Base-by-base conservation (phyloP, 2,329 filamentous ascomycete genomes). In the Fusarium aywerte region DNA sequence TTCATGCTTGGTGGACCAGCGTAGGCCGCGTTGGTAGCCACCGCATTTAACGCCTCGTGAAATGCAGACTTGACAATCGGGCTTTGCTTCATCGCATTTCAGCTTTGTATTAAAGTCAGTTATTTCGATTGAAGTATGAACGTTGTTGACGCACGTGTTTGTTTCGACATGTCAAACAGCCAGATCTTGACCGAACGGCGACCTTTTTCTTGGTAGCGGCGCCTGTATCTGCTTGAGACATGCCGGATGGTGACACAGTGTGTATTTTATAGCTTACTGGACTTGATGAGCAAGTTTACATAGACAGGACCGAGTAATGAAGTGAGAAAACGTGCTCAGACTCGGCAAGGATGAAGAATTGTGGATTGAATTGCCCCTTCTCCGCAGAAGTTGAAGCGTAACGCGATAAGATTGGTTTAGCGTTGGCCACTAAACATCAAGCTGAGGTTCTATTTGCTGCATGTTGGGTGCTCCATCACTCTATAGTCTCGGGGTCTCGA, bases 51-150 rank as follows among this genome's bases (percentile, higher is more conserved):
- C 57, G 3, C 72, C 72, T 25, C 68, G 65, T 10, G 63, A 50
- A 7, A 68, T 59, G 16, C 72, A 74, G 2, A 67, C 59, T 2
- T 64, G 62, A 8, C 72, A 74, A 12, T 39, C 56, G 1, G 72
- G 72, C 7, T 67, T 65, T 6, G 62, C 38, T 42, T 74, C 72
- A 23, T 74, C 72, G 25, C 72, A 74, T 73, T 74, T 74, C 10
- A 71, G 58, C 72, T 74, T 31, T 3, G 7, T 0, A 11, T n/a
- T n/a, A 3, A 9, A 10, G 39, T 67, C 38, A 67, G 64, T 47
- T 15, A 20, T 20, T 15, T 20, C 1, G 11, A 5, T 15, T 7
- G 13, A 27, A 6, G 16, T 16, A 15, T 6, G 25, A 18, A 16
- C 5, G 20, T 10, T 5, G 21, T 36, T 5, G 11, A 64, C 51